Base-by-base conservation (phyloP, 305 asterid species). In the Striga hermonthica region DNA sequence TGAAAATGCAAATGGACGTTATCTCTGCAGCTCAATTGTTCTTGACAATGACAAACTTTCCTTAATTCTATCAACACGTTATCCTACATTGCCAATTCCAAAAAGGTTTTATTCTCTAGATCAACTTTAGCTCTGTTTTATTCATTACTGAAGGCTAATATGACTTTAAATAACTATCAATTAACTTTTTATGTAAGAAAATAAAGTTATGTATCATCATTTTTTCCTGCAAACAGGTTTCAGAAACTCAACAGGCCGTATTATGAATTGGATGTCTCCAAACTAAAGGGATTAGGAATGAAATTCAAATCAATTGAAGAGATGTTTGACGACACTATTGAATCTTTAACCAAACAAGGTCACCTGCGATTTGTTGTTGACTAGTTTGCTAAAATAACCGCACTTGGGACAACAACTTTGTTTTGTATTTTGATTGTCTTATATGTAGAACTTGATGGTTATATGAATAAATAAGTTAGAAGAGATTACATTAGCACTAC, bases 321-420 rank as follows among this genome's bases (percentile, higher is more conserved):
- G 76, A 92, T 89, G 98, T 89, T 92, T 34, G 94, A 87, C 45
- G 97, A 92, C 45, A 86, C 93, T 66, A 70, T 92, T 12, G 43
- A 84, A 22, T 82, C 81, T 49, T 76, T 92, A 7, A 76, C 68
- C 47, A 80, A 75, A 53, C 86, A 80, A 64, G 94, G 90, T 76
- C 79, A 81, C 15, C 14, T 56, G 0, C 16, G 1, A 22, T 2
- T 22, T 22, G 31, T 22, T 22, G 31, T 22, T 22, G 31, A 22
- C 31, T 22, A 22, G 2, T 22, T 22, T 22, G 31, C 31, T 22
- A 22, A 22, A 22, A 22, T 22, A 0, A 22, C 31, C 31, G 31
- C 31, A 1, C 31, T 22, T 22, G 31, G 31, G 31, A 22, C 31
- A 22, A 22, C 31, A 22, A 22, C 31, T 2, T 22, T 22, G 2